phyloP scores from a whole-genome alignment of 305 asterid species.

The Fraxinus sp. region DNA sequence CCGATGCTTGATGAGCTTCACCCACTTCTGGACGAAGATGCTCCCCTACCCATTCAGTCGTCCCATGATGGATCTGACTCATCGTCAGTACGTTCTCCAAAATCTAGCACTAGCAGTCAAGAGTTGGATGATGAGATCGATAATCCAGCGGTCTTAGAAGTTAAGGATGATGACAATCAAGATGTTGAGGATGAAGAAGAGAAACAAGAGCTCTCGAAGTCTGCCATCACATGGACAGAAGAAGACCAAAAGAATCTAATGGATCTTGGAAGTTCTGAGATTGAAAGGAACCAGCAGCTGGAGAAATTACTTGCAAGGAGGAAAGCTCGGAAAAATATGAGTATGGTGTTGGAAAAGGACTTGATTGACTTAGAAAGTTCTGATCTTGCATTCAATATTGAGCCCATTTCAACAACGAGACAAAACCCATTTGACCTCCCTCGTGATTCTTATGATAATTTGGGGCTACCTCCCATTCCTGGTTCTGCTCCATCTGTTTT shows the following conservation, averaged over 20 bases:
- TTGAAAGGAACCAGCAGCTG: constrained; percentile 82
- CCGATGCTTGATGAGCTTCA: constrained; percentile 97
- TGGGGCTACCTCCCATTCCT: constrained; percentile 76
- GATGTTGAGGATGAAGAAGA: constrained; percentile 64
- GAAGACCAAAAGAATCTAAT: constrained; percentile 96
- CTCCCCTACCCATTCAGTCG: constrained; percentile 41
- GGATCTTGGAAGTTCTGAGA: constrained; percentile 89
- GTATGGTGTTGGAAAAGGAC: constrained; percentile 60
- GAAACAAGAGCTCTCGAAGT: constrained; percentile 51
- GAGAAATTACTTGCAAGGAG: constrained; percentile 86
- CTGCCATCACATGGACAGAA: constrained; percentile 85
- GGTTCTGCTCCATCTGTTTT: constrained; percentile 98
- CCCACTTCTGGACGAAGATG: constrained; percentile 74
- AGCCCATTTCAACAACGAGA: constrained; percentile 71
- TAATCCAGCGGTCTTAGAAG: constrained; percentile 50
- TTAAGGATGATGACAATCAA: constrained; percentile 55
- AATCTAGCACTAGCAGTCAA: constrained; percentile 39
- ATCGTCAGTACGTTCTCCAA: constrained; percentile 43
- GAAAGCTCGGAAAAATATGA: constrained; percentile 60
- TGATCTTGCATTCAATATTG: constrained; percentile 59
- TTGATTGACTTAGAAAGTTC: constrained; percentile 75
- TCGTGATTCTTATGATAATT: constrained; percentile 43
- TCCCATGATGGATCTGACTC: constrained; percentile 53
- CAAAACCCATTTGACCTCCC: constrained; percentile 72
- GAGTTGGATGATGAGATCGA: constrained; percentile 59